Base-by-base conservation (phyloP, 2,329 filamentous ascomycete species). In the Leptoxyphium fumago region DNA sequence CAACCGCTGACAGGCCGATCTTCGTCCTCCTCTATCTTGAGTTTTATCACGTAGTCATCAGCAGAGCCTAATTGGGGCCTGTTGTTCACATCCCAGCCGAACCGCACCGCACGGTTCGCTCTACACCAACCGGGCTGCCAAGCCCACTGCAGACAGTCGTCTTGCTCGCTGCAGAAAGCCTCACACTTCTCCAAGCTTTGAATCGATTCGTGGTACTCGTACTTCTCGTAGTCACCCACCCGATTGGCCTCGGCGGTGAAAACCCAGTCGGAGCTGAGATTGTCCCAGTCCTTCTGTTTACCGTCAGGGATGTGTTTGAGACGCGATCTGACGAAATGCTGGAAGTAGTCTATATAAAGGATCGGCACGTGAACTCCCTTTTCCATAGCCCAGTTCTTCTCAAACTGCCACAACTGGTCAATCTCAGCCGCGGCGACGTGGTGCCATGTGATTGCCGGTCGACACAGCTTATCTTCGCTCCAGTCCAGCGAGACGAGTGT, bases 121-220 rank as follows among this genome's bases (percentile, higher is more conserved):
- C 58, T 52, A 42, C 62, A 64, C 34, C 59, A 54, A 1, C 58
- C 57, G 4, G 58, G 53, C 4, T 53, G 52, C 13, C 55, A 59
- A 7, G 55, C 57, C 59, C 61, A 64, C 44, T 66, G 62, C 42
- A 64, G 13, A 38, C 63, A 66, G 11, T 64, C 55, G 3, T 54
- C 50, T 0, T 53, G 48, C 2, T 49, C 38, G 2, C 52, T 39
- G 49, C 62, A 65, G 15, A 55, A 48, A 2, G 48, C 43, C 34
- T 55, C 49, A 48, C 62, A 65, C 7, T 43, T 45, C 5, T 53
- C 46, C 2, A 49, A 18, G n/a, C 14, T 39, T n/a, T 11, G 55
- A 2, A 59, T 58, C 2, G 56, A 50, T 15, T 56, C 48, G 13
- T 53, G 43, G 10, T 43, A 47, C 10, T 51, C 48, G 5, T 48